phyloP scores from a whole-genome alignment of 2,329 filamentous ascomycete species.

The Dichotomopilus funicola region DNA sequence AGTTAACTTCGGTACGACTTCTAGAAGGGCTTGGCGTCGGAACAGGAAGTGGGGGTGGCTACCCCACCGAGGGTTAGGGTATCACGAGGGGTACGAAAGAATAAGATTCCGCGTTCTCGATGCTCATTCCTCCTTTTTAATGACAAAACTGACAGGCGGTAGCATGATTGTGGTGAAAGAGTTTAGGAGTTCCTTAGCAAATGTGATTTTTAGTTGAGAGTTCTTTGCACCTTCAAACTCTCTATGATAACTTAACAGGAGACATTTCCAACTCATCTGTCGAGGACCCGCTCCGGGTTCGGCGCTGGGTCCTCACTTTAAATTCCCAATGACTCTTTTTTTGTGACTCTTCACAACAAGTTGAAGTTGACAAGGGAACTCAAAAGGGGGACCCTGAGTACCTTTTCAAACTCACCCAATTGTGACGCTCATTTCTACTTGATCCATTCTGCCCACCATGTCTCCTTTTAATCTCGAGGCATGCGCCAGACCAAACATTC shows the following conservation, averaged over 20 bases:
- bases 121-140: too few species aligned
- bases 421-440: neutral
- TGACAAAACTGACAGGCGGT: too few species aligned
- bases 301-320: slow-evolving; percentile 2
- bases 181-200: too few species aligned
- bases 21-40: slow-evolving; percentile 8
- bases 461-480: slow-evolving; percentile 65
- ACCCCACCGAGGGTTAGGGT: slow-evolving; percentile 3
- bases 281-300: slow-evolving; percentile 15
- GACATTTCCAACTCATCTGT: neutral
- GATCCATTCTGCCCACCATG: slow-evolving; percentile 31
- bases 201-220: neutral
- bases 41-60: neutral
- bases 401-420: neutral
- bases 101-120: too few species aligned
- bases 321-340: slow-evolving; percentile 3
- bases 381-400: neutral
- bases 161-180: too few species aligned
- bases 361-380: neutral
- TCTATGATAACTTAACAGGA: neutral
- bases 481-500: slow-evolving; percentile 70
- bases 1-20: slow-evolving; percentile 2
- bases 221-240: neutral
- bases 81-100: neutral
- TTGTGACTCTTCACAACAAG: slow-evolving; percentile 4